These are phyloP conservation scores for Prunella vulgaris DNA, from an alignment of 257 asterid species.

Conservation along the genomic window DNA sequence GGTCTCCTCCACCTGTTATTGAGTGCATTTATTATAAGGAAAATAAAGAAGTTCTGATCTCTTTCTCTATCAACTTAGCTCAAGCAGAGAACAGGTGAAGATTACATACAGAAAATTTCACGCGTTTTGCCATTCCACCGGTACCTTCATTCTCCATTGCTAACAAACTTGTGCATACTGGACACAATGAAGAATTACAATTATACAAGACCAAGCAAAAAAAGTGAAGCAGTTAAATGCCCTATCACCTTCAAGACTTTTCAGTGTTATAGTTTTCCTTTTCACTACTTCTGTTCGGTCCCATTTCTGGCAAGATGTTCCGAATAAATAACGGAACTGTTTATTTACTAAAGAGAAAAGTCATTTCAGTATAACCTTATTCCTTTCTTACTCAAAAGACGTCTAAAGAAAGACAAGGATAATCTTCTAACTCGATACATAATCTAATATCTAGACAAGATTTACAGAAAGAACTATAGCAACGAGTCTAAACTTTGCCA, in stretches of 20 bases:
- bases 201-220: not conserved
- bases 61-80: constrained; percentile 10
- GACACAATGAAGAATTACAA: not conserved
- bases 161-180: constrained; percentile 2
- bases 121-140: constrained; percentile 43
- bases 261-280: not conserved
- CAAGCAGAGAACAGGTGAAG: constrained; percentile 14
- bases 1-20: constrained; percentile 32
- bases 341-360: too few species aligned
- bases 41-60: not conserved
- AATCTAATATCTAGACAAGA: not conserved
- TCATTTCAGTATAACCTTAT: too few species aligned
- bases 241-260: not conserved
- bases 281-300: not conserved
- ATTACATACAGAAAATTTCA: constrained; percentile 51
- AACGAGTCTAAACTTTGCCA: too few species aligned
- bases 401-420: not conserved
- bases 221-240: not conserved
- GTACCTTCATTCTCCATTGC: constrained; percentile 45
- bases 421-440: not conserved
- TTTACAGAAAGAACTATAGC: not conserved
- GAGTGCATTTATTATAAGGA: constrained; percentile 2
- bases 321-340: not conserved
- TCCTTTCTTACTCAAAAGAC: too few species aligned
- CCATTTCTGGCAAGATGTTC: not conserved